phyloP scores from a whole-genome alignment of 305 asterid species.

The Fraxinus dipetala region DNA sequence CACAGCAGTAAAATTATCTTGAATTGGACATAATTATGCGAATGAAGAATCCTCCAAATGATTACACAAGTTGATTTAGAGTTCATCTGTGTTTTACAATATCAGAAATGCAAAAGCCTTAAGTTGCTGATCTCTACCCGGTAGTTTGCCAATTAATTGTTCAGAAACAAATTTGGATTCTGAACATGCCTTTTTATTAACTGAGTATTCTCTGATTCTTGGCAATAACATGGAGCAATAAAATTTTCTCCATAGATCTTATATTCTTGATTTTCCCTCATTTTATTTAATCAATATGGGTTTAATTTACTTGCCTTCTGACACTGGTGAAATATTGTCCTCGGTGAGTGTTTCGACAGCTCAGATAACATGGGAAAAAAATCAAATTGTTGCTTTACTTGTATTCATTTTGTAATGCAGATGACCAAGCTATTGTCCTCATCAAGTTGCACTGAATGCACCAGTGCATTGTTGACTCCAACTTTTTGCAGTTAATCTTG shows the following conservation, averaged over 20 bases:
- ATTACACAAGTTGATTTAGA: conserved; percentile 2
- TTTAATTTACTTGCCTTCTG: background rate
- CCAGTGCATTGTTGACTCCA: background rate
- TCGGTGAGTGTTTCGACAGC: background rate
- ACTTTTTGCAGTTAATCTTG: conserved; percentile 2
- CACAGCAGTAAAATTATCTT: background rate
- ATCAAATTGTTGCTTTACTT: background rate
- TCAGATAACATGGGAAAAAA: background rate
- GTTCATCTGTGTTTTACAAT: background rate
- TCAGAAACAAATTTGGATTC: background rate
- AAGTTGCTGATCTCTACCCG: background rate
- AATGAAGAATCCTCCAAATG: background rate
- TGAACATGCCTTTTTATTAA: background rate
- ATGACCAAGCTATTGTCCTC: background rate
- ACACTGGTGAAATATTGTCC: background rate
- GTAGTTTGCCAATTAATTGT: background rate
- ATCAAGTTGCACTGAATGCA: background rate
- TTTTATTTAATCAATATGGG: background rate
- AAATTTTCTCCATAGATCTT: background rate
- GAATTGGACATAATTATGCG: background rate
- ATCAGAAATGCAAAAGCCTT: conserved; percentile 11
- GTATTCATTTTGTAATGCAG: background rate
- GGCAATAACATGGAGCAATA: background rate
- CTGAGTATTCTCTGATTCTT: background rate
- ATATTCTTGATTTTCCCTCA: background rate